These are phyloP conservation scores for Phytophthora cryptogea DNA, from an alignment of 352 stramenopile genomes.

Conservation along the genomic window DNA sequence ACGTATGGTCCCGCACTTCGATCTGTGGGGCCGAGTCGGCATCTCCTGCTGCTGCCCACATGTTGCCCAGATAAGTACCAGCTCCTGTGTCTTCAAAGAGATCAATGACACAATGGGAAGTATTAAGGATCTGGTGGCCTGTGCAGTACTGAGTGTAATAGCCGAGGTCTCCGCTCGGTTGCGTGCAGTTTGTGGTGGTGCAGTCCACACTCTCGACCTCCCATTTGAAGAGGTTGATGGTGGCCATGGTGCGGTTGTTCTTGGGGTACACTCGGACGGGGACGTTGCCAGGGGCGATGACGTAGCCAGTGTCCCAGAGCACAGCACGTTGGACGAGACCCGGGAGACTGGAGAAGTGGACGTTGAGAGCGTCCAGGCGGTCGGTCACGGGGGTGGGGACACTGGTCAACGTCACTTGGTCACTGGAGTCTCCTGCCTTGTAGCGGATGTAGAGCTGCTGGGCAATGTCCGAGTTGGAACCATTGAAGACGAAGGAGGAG, in stretches of 20 bases:
- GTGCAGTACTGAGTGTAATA: constrained; percentile 34
- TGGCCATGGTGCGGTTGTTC: constrained; percentile 26
- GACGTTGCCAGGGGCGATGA: constrained; percentile 8
- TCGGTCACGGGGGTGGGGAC: constrained; percentile 16
- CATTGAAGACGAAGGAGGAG: constrained; percentile 34
- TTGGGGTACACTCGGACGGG: constrained; percentile 25
- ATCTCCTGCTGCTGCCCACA: constrained; percentile 34
- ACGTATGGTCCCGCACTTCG: constrained; percentile 26
- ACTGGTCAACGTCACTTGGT: constrained; percentile 10
- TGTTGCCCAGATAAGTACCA: constrained; percentile 19
- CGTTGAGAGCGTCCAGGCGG: constrained; percentile 18
- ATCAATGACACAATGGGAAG: constrained; percentile 33
- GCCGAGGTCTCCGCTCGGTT: constrained; percentile 15
- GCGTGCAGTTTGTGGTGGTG: constrained; percentile 24
- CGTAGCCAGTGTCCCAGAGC: constrained; percentile 43
- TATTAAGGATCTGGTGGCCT: constrained; percentile 38
- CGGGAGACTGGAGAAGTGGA: constrained; percentile 25
- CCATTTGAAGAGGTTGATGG: constrained; percentile 20
- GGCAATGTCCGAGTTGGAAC: constrained; percentile 40
- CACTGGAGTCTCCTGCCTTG: constrained; percentile 16
- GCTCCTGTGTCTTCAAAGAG: constrained; percentile 9
- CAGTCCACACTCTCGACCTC: constrained; percentile 23
- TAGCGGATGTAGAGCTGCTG: constrained; percentile 37
- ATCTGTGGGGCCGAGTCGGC: constrained; percentile 19
- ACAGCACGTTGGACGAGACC: constrained; percentile 36